A percentile compares a stretch with the other conserved stretches of the same genome.
Evolutionary conservation across 139 green algal genomes (phyloP).

Genomic region (Chlorella vulgaris): DNA sequence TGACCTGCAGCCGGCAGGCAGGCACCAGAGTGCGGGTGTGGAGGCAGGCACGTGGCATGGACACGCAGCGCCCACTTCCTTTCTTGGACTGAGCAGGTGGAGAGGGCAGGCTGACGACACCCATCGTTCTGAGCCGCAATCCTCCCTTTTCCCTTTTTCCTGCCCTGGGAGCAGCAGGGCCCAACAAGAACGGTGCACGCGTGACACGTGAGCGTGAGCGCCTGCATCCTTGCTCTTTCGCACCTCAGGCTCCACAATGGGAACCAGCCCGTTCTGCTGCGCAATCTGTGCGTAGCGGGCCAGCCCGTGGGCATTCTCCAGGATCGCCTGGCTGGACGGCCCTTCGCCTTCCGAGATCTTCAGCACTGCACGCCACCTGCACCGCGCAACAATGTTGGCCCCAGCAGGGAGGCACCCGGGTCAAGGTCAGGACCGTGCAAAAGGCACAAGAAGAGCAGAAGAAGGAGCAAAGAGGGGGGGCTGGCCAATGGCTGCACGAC

Average conservation of each 20-base stretch:
- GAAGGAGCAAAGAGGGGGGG: too few species aligned
- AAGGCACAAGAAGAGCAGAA: too few species aligned
- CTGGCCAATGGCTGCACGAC: too few species aligned
- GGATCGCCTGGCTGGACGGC: conserved; percentile 80
- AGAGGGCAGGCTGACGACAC: too few species aligned
- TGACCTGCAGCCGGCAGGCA: conserved; percentile 70
- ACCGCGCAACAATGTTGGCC: neutral
- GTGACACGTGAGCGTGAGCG: too few species aligned
- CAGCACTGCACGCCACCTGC: conserved; percentile 80
- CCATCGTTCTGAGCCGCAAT: too few species aligned
- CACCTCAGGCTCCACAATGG: conserved; percentile 93
- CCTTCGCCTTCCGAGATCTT: conserved; percentile 69
- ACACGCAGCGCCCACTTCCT: neutral
- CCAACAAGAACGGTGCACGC: too few species aligned
- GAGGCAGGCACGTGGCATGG: neutral
- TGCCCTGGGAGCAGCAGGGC: too few species aligned
- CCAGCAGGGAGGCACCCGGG: too few species aligned
- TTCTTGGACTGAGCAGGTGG: too few species aligned
- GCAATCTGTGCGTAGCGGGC: conserved; percentile 90
- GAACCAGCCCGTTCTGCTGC: conserved; percentile 85
- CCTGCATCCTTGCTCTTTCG: neutral
- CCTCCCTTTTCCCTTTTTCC: too few species aligned
- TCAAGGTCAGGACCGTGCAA: too few species aligned
- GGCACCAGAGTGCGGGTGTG: neutral
- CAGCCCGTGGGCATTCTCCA: conserved; percentile 90